Conservation (phyloP, 208 protist species). For the Spongospora subterranea region DNA sequence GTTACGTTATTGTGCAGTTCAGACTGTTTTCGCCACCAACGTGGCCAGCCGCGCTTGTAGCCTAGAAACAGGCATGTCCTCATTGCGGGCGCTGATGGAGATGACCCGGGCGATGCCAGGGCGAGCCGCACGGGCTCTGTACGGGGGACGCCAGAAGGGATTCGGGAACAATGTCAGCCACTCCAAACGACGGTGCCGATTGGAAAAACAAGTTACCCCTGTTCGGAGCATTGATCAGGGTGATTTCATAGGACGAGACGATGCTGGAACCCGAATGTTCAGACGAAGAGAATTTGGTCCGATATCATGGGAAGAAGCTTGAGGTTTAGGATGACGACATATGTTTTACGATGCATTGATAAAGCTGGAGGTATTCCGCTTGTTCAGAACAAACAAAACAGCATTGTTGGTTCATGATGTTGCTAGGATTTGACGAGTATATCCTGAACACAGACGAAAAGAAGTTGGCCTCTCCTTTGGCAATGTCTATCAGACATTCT, state of each 20-base stretch:
- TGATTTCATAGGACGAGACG: neutral
- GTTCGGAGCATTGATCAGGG: too few relatives aligned
- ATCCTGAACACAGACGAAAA: slow-evolving; percentile 14
- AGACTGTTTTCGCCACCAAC: too few relatives aligned
- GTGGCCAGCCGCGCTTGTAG: too few relatives aligned
- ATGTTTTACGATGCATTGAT: slow-evolving; percentile 53
- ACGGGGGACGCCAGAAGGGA: slow-evolving; percentile 18
- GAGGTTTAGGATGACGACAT: neutral
- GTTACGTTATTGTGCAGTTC: too few relatives aligned
- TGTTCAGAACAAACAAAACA: neutral
- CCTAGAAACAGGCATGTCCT: too few relatives aligned
- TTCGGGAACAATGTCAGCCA: slow-evolving; percentile 55
- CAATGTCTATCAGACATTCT: slow-evolving; percentile 4
- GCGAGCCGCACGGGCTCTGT: slow-evolving; percentile 18
- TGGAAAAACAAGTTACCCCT: too few relatives aligned
- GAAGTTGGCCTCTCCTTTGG: slow-evolving; percentile 12
- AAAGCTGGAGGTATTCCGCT: neutral
- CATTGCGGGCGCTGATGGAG: slow-evolving; percentile 3
- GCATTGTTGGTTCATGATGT: neutral
- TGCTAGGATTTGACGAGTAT: slow-evolving; percentile 9
- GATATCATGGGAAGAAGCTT: neutral
- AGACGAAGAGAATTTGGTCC: slow-evolving; percentile 9
- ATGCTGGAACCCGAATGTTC: slow-evolving; percentile 50
- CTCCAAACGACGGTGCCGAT: neutral
- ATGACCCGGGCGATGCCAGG: slow-evolving; percentile 51